Percentiles rank a stretch among this genome's conserved stretches.
phyloP scores from a whole-genome alignment of 768 basidiomycete genomes.

The Chalciporus piperatus region DNA sequence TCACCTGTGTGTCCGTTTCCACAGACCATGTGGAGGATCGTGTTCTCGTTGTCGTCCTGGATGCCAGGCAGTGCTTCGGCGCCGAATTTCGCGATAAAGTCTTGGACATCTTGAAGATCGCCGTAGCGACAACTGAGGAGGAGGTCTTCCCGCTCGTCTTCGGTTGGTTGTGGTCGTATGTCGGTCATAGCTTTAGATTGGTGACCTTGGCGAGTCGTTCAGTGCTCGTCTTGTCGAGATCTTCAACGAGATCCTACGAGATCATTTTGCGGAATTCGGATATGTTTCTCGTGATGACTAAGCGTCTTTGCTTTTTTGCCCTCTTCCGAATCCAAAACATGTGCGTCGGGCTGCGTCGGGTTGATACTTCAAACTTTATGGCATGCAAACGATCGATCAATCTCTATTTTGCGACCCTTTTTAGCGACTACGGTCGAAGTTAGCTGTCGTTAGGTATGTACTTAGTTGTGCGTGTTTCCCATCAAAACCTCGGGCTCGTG shows the following conservation, averaged over 20 bases:
- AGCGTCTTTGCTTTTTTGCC: too few species aligned
- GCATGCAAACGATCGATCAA: neutral
- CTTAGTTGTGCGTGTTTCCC: too few species aligned
- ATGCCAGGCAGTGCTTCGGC: constrained; percentile 42
- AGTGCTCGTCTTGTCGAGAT: too few species aligned
- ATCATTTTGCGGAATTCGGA: neutral
- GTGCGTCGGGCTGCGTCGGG: too few species aligned
- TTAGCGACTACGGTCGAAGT: too few species aligned
- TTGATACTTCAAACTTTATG: too few species aligned
- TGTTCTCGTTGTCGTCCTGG: constrained; percentile 78
- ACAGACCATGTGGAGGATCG: constrained; percentile 79
- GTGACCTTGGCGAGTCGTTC: too few species aligned
- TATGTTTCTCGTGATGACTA: neutral
- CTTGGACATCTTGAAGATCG: constrained; percentile 73
- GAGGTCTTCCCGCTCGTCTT: constrained; percentile 66
- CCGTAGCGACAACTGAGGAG: constrained; percentile 86
- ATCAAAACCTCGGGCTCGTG: too few species aligned
- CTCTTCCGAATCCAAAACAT: too few species aligned
- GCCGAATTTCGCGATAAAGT: constrained; percentile 62
- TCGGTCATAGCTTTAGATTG: neutral
- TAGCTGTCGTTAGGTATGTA: too few species aligned
- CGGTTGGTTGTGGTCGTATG: constrained; percentile 30
- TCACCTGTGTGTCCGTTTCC: constrained; percentile 89
- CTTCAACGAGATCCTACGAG: too few species aligned
- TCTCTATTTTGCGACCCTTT: too few species aligned